Evolutionary conservation across 441 rosid genomes (phyloP).

Genomic region (Populus hybrid): DNA sequence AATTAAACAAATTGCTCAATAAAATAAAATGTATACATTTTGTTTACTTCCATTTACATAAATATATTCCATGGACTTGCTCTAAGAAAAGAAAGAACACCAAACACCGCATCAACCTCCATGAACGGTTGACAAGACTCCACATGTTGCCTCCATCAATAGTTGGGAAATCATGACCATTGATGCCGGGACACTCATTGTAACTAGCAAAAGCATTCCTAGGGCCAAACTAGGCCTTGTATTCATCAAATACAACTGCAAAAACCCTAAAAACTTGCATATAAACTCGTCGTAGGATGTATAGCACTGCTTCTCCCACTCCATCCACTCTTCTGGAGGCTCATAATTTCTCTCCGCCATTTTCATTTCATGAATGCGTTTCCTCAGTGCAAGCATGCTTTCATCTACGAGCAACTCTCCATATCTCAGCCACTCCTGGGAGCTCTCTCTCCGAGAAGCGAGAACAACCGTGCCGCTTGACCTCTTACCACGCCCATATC

Average conservation of each 20-base stretch:
- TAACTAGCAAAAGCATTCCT: slow-evolving; percentile 25
- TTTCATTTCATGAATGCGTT: slow-evolving; percentile 42
- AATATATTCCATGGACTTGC: no score
- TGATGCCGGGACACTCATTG: slow-evolving; percentile 26
- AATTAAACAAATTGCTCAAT: no score
- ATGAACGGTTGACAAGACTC: slow-evolving; percentile 21
- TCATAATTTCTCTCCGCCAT: slow-evolving; percentile 38
- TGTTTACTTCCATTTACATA: no score
- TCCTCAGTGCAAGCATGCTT: slow-evolving; percentile 38
- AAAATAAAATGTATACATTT: no score
- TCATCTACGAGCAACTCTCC: slow-evolving; percentile 29
- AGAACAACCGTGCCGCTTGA: neutral
- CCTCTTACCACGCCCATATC: neutral
- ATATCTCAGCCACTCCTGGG: neutral
- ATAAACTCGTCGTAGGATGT: slow-evolving; percentile 27
- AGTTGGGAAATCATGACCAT: slow-evolving; percentile 12
- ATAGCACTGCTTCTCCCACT: slow-evolving; percentile 44
- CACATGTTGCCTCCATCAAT: slow-evolving; percentile 21
- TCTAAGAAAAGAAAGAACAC: no score
- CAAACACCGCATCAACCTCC: neutral
- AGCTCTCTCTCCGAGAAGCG: slow-evolving; percentile 1
- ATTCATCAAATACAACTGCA: slow-evolving; percentile 39
- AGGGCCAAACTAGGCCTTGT: slow-evolving; percentile 36
- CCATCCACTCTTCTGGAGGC: slow-evolving; percentile 48
- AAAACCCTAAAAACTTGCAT: slow-evolving; percentile 26